Base-by-base conservation (phyloP, 192 early-diverging fungal species). In the Geosiphon pyriformis region DNA sequence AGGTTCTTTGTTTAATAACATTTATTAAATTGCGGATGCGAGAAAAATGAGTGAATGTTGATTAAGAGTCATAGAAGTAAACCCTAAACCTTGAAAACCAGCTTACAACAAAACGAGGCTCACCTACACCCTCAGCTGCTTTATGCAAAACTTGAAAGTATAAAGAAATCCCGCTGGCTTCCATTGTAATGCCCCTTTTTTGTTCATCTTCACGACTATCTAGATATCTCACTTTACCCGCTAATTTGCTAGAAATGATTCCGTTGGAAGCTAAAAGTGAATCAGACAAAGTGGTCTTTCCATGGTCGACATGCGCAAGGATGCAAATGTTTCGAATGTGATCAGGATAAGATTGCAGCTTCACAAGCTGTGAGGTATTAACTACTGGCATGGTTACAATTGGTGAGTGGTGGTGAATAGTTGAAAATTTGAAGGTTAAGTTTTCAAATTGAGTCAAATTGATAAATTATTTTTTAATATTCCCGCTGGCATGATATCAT, bases 131-230 rank as follows among this genome's bases (percentile, higher is more conserved):
- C 59, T 82, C 70, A 33, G 50, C 34, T 20, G 46, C 33, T 23
- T 70, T 67, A 22, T 78, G 74, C 25, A 89, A 70, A 20, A 94
- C 74, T 62, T 88, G 83, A 77, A 96, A 98, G 69, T 92, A 96
- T 0, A 99, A 80, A 18, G 93, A 94, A 58, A 99, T 96, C 4
- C 93, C 96, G 61, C 88, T 91, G 33, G 93, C 91, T 76, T 98
- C 92, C 96, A 99, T 98, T 0, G 96, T 99, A 67, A 99, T 99
- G 2, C 97, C 97, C 29, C 97, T 88, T 76, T 95, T 85, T 72
- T 98, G 96, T 70, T 99, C 97, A 69, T 99, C 97, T 66, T 94
- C 92, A 57, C 97, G 81, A 57, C 87, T 91, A 78, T 99, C 97
- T 58, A 99, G 78, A 70, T 95, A 99, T 30, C 96, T 88, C 11